Conservation (phyloP, 2,329 filamentous ascomycete genomes). For the Helotiales sp. region DNA sequence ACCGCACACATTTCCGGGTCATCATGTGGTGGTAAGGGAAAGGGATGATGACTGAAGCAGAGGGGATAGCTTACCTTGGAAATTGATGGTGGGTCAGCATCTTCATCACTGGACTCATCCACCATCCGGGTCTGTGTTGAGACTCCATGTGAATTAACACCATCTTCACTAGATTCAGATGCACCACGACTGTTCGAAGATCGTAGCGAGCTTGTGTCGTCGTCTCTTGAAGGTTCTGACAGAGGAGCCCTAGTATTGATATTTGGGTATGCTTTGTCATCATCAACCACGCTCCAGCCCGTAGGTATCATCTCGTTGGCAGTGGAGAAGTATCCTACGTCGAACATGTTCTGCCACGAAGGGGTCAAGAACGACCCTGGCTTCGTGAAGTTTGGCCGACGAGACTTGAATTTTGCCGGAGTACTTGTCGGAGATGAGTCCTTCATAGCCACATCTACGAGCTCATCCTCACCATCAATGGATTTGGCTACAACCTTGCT, state of each 20-base stretch:
- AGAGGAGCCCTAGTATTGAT: slow-evolving; percentile 46
- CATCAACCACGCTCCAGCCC: slow-evolving; percentile 65
- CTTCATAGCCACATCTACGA: slow-evolving; percentile 87
- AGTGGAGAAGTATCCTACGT: slow-evolving; percentile 64
- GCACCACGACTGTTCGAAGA: slow-evolving; percentile 40
- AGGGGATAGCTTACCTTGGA: slow-evolving; percentile 25
- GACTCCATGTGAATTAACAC: slow-evolving; percentile 27
- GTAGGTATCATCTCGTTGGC: slow-evolving; percentile 63
- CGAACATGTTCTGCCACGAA: slow-evolving; percentile 71
- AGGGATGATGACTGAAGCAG: background rate
- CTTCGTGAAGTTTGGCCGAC: slow-evolving; percentile 53
- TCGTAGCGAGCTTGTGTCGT: slow-evolving; percentile 24
- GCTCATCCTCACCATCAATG: slow-evolving; percentile 83
- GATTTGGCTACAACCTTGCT: slow-evolving; percentile 74
- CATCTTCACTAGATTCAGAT: slow-evolving; percentile 52
- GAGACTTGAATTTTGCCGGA: slow-evolving; percentile 21
- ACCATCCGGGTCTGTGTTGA: slow-evolving; percentile 50
- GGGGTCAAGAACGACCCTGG: slow-evolving; percentile 59
- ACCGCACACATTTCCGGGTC: background rate
- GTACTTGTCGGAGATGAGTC: slow-evolving; percentile 45
- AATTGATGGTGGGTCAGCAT: slow-evolving; percentile 21
- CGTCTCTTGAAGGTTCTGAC: slow-evolving; percentile 21
- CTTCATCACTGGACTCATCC: slow-evolving; percentile 57
- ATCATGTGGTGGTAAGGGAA: background rate
- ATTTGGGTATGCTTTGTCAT: slow-evolving; percentile 54